Percentiles rank a stretch among this genome's conserved stretches.
Evolutionary conservation across 2,329 filamentous ascomycete species (phyloP).

Genomic region (Alternaria angustiovoidea): DNA sequence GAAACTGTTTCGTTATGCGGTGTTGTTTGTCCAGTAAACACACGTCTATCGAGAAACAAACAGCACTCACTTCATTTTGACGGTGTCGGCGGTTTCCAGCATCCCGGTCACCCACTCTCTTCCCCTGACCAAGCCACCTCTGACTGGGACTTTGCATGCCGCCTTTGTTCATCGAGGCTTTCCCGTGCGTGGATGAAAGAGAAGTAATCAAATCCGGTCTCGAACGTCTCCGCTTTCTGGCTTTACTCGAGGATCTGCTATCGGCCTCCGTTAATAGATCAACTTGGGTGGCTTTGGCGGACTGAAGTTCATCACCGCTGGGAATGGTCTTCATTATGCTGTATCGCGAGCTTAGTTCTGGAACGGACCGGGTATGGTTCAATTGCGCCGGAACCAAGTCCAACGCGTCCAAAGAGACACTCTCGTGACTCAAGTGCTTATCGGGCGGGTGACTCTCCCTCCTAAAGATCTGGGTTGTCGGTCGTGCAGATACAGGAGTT

Average conservation of each 20-base stretch:
- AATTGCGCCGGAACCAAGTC: conserved; percentile 21
- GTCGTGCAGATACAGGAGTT: conserved; percentile 23
- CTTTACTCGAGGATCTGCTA: conserved; percentile 34
- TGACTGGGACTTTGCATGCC: conserved; percentile 27
- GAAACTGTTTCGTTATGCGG: conserved; percentile 42
- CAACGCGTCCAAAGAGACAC: background rate
- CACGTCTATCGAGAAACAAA: conserved; percentile 27
- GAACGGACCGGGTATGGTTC: conserved; percentile 27
- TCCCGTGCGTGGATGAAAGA: conserved; percentile 34
- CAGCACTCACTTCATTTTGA: conserved; percentile 43
- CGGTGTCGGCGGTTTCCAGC: conserved; percentile 19
- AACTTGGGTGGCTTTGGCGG: conserved; percentile 25
- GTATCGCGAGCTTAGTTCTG: conserved; percentile 21
- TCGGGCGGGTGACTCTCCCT: conserved; percentile 18
- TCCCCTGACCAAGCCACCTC: conserved; percentile 28
- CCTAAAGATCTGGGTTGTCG: conserved; percentile 19
- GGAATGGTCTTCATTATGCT: conserved; percentile 39
- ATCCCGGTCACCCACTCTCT: conserved; percentile 20
- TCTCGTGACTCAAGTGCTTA: background rate
- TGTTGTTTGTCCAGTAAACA: conserved; percentile 27
- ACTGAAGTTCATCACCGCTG: conserved; percentile 32
- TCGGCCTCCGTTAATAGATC: conserved; percentile 34
- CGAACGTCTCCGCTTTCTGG: conserved; percentile 28
- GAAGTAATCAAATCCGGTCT: conserved; percentile 29
- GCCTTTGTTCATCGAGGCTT: conserved; percentile 28